Evolutionary conservation across 257 asterid genomes (phyloP).

Genomic region (Echium plantagineum): DNA sequence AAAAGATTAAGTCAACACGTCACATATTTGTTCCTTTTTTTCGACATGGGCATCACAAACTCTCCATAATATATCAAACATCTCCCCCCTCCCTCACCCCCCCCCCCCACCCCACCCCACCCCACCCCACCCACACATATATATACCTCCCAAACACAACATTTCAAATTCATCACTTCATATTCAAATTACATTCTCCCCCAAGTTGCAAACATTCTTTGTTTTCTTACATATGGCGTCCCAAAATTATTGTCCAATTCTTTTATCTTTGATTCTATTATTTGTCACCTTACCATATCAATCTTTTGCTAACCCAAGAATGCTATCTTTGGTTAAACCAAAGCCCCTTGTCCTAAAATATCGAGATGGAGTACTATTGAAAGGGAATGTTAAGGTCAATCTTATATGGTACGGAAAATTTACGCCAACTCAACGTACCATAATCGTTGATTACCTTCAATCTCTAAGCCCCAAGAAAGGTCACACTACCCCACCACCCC

Average conservation of each 20-base stretch:
- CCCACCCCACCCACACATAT: conserved; percentile 1
- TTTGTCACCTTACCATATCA: conserved; percentile 8
- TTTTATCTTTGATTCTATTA: conserved; percentile 9
- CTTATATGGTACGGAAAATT: conserved; percentile 26
- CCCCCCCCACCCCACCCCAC: too few relatives aligned
- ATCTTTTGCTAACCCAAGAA: conserved; percentile 19
- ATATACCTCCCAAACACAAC: neutral
- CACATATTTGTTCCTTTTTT: too few relatives aligned
- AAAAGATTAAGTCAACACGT: too few relatives aligned
- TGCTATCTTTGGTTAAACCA: conserved; percentile 21
- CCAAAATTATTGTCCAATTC: neutral
- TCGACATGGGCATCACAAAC: too few relatives aligned
- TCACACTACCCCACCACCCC: conserved; percentile 6
- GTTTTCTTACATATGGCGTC: conserved; percentile 13
- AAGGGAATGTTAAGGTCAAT: conserved; percentile 29
- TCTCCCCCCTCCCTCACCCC: too few relatives aligned
- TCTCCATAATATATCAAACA: conserved; percentile 2
- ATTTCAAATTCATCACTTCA: neutral
- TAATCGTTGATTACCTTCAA: conserved; percentile 14
- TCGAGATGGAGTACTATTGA: conserved; percentile 25
- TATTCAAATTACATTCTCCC: too few relatives aligned
- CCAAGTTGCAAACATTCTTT: neutral
- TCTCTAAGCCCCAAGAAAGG: conserved; percentile 10
- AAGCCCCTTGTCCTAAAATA: conserved; percentile 20
- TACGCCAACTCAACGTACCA: conserved; percentile 15